These are phyloP conservation scores for Macadamia integrifolia DNA, from an alignment of 164 flowering plant species.

Conservation along the genomic window DNA sequence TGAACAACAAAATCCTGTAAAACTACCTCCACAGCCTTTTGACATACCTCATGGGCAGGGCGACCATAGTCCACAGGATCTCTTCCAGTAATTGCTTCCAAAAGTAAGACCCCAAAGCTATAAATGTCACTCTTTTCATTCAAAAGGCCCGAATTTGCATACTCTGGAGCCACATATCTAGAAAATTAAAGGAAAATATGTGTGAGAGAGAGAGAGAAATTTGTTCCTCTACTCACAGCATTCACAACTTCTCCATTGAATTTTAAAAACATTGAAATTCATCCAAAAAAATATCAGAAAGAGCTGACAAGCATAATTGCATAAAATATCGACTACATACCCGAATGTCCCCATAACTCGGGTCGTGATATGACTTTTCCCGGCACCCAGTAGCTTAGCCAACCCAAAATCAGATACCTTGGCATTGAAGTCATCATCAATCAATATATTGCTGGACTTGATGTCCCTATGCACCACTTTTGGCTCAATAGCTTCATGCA, in stretches of 20 bases:
- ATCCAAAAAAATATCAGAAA: background rate
- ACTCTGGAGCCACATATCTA: constrained; percentile 87
- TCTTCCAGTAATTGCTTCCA: constrained; percentile 88
- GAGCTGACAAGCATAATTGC: too few species aligned
- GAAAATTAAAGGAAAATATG: background rate
- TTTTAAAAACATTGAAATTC: background rate
- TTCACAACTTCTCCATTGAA: background rate
- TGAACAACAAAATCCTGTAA: background rate
- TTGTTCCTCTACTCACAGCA: background rate
- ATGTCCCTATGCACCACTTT: constrained; percentile 90
- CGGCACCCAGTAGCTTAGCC: constrained; percentile 84
- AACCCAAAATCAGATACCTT: constrained; percentile 92
- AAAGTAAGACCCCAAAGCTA: constrained; percentile 79
- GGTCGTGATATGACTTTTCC: constrained; percentile 80
- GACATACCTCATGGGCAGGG: constrained; percentile 60
- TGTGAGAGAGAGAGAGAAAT: background rate
- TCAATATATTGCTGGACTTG: constrained; percentile 84
- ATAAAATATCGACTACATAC: constrained; percentile 16
- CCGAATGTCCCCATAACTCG: constrained; percentile 99
- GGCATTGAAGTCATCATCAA: constrained; percentile 76
- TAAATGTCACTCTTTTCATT: constrained; percentile 94
- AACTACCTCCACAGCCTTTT: background rate
- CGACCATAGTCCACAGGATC: constrained; percentile 83
- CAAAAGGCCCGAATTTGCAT: constrained; percentile 81
- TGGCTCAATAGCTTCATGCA: constrained; percentile 93